phyloP scores from a whole-genome alignment of 2,329 filamentous ascomycete genomes.

The Davidsoniella eucalypti region DNA sequence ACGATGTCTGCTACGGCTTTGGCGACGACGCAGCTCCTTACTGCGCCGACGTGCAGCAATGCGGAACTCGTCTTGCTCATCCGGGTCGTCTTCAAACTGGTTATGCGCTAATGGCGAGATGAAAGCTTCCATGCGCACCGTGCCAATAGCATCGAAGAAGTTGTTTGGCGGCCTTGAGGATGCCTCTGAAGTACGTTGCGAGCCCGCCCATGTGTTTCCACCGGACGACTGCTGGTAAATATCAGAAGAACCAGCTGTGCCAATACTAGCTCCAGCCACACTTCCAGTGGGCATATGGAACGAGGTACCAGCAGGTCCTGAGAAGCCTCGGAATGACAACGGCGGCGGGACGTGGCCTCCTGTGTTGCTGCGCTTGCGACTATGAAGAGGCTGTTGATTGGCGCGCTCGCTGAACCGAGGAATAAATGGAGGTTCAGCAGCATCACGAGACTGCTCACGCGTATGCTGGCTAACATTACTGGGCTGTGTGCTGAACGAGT shows the following conservation, averaged over 20 bases:
- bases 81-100: conserved; percentile 28
- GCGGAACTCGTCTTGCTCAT: conserved; percentile 34
- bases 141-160: conserved; percentile 80
- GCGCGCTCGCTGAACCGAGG: conserved; percentile 47
- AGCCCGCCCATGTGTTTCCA: conserved; percentile 20
- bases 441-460: conserved; percentile 37
- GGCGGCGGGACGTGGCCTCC: conserved; percentile 57
- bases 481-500: conserved; percentile 24
- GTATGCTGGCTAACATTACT: conserved; percentile 23
- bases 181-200: conserved; percentile 36
- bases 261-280: conserved; percentile 39
- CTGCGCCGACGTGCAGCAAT: conserved; percentile 33
- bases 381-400: conserved; percentile 37
- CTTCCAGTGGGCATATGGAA: conserved; percentile 36
- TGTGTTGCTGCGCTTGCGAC: conserved; percentile 79
- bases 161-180: conserved; percentile 35
- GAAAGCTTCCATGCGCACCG: conserved; percentile 93
- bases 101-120: conserved; percentile 47
- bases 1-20: conserved; percentile 36
- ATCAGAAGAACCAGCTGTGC: conserved; percentile 44
- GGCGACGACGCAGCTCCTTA: conserved; percentile 36
- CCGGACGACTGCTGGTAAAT: conserved; percentile 38
- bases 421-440: conserved; percentile 56
- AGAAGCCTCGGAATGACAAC: conserved; percentile 65
- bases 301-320: conserved; percentile 31